Evolutionary conservation across 306 rosid genomes (phyloP).

Genomic region (Prunus dulcis): DNA sequence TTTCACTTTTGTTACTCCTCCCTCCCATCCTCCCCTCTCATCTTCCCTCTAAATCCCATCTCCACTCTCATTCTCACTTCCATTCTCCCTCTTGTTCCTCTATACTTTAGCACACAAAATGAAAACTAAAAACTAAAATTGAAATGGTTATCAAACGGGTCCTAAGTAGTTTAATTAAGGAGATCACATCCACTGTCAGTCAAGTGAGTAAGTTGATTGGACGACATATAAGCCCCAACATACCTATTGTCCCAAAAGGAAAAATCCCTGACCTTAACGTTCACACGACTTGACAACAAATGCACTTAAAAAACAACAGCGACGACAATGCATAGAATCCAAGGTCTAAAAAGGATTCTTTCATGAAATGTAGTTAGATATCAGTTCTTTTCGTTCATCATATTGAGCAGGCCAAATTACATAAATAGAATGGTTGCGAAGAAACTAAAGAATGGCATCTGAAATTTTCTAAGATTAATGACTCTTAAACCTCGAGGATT

Average conservation of each 20-base stretch:
- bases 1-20: too few species aligned
- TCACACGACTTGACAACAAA: background rate
- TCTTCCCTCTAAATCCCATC: too few species aligned
- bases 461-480: conserved; percentile 2
- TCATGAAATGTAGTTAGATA: background rate
- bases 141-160: too few species aligned
- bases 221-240: background rate
- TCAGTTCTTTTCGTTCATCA: background rate
- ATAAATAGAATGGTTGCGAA: background rate
- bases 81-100: too few species aligned
- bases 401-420: background rate
- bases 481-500: conserved; percentile 11
- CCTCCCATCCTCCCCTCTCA: too few species aligned
- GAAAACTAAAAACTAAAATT: too few species aligned
- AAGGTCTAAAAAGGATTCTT: background rate
- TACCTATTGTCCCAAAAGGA: background rate
- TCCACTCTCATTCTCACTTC: too few species aligned
- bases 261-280: background rate
- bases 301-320: background rate
- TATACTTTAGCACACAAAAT: too few species aligned
- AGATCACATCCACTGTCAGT: background rate
- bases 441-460: background rate
- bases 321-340: background rate
- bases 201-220: background rate
- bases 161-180: background rate